Evolutionary conservation across 1,139 yeast genomes (phyloP).

Genomic region (Taphrina deformans): DNA sequence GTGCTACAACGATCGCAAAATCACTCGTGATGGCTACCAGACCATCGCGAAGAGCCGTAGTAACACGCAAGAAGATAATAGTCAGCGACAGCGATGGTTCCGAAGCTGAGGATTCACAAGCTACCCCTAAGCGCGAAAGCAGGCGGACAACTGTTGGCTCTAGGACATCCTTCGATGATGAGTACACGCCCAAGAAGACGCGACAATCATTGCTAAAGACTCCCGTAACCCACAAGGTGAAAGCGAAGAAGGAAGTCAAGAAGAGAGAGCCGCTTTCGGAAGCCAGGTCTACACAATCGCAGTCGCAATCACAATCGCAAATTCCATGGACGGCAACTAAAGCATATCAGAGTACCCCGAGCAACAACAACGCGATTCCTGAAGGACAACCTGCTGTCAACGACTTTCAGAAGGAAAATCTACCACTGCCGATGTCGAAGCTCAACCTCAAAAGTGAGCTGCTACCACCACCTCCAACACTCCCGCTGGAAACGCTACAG

Average conservation of each 20-base stretch:
- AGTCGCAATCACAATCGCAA: slow-evolving; percentile 3
- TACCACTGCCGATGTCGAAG: not conserved
- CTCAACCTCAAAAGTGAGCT: not conserved
- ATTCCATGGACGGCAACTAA: not conserved
- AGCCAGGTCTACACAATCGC: not conserved
- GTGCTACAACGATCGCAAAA: not conserved
- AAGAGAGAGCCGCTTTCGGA: slow-evolving; percentile 6
- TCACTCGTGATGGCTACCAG: not conserved
- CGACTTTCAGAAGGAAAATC: slow-evolving; percentile 6
- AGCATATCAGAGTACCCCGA: not conserved
- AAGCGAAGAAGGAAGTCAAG: not conserved
- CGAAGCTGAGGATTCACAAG: slow-evolving; percentile 1
- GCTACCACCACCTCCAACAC: slow-evolving; percentile 13
- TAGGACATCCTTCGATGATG: slow-evolving; percentile 19
- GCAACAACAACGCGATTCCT: not conserved
- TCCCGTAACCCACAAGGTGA: not conserved
- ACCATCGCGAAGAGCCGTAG: slow-evolving; percentile 11
- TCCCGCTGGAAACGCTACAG: slow-evolving; percentile 6
- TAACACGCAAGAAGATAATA: not conserved
- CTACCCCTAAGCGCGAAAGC: not conserved
- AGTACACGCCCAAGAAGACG: slow-evolving; percentile 9
- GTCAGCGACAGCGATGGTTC: slow-evolving; percentile 17
- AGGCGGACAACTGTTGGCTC: slow-evolving; percentile 10
- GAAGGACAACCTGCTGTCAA: not conserved
- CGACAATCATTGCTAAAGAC: slow-evolving; percentile 7